Conservation (phyloP, 306 rosid genomes). For the Oemleria cerasiformis region DNA sequence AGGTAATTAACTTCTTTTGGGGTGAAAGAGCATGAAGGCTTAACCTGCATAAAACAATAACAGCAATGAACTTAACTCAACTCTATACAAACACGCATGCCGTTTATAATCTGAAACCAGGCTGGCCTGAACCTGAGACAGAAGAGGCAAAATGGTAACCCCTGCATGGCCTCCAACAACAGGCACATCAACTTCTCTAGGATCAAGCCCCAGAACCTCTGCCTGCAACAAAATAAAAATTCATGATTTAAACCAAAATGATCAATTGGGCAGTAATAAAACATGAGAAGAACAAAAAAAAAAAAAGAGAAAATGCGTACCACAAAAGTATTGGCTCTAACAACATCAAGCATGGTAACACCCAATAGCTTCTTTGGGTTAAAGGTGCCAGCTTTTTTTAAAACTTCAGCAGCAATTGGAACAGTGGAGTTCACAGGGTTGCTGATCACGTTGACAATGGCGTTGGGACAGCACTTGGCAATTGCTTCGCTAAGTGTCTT, state of each 20-base stretch:
- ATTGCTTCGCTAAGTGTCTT: conserved; percentile 84
- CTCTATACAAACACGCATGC: not conserved
- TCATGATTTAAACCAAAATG: not conserved
- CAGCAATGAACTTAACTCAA: not conserved
- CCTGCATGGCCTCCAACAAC: conserved; percentile 99
- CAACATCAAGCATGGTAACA: conserved; percentile 91
- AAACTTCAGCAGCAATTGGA: conserved; percentile 92
- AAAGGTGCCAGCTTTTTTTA: conserved; percentile 84
- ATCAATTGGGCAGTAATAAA: not conserved
- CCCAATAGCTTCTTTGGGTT: conserved; percentile 83
- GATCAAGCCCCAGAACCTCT: conserved; percentile 89
- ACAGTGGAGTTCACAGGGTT: conserved; percentile 98
- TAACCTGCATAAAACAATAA: conserved; percentile 48
- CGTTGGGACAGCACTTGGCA: conserved; percentile 80
- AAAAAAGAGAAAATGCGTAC: conserved; percentile 33
- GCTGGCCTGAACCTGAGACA: conserved; percentile 70
- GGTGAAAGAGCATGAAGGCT: conserved; percentile 88
- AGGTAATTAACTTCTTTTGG: conserved; percentile 70
- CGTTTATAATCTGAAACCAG: conserved; percentile 4
- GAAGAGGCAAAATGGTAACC: conserved; percentile 86
- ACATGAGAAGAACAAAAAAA: not conserved
- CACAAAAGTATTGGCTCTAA: conserved; percentile 96
- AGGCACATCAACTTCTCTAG: conserved; percentile 90
- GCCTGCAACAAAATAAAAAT: conserved; percentile 49
- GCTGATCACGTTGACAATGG: conserved; percentile 89